Percentiles rank a stretch among this genome's conserved stretches.
These are phyloP conservation scores for Umbilicaria muhlenbergii DNA, from an alignment of 495 filamentous ascomycete genomes.

Conservation along the genomic window DNA sequence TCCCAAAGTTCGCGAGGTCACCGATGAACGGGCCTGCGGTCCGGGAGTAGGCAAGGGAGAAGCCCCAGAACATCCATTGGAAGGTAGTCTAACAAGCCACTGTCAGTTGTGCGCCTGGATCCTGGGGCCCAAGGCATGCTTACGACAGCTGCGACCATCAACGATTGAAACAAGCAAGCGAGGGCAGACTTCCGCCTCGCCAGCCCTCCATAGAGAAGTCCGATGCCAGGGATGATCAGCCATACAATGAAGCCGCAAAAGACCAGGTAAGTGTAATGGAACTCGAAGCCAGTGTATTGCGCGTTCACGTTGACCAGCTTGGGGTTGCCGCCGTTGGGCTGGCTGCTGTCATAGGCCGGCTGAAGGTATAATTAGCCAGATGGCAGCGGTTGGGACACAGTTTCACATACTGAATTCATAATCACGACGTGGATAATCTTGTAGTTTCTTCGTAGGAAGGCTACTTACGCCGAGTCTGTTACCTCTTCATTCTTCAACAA, in stretches of 20 bases:
- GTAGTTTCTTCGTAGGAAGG: no score
- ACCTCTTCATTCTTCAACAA: no score
- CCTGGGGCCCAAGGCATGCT: not conserved
- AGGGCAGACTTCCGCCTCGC: slow-evolving; percentile 41
- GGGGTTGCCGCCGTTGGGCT: slow-evolving; percentile 30
- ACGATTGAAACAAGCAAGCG: slow-evolving; percentile 39
- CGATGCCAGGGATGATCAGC: slow-evolving; percentile 44
- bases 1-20: slow-evolving; percentile 34
- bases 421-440: no score
- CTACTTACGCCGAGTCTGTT: no score
- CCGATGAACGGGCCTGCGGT: slow-evolving; percentile 38
- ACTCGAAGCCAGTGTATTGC: slow-evolving; percentile 32
- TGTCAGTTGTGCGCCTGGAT: not conserved
- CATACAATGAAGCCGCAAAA: slow-evolving; percentile 38
- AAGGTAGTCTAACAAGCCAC: slow-evolving; percentile 10
- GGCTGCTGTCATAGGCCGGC: slow-evolving; percentile 27
- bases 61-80: slow-evolving; percentile 35
- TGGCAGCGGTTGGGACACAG: no score
- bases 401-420: no score
- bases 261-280: slow-evolving; percentile 35
- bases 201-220: slow-evolving; percentile 41
- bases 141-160: slow-evolving; percentile 29
- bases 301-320: slow-evolving; percentile 31
- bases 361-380: slow-evolving; percentile 1
- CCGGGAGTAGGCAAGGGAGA: slow-evolving; percentile 35